Conservation (phyloP, 768 basidiomycete species). For the Leccinum disarticulatum region DNA sequence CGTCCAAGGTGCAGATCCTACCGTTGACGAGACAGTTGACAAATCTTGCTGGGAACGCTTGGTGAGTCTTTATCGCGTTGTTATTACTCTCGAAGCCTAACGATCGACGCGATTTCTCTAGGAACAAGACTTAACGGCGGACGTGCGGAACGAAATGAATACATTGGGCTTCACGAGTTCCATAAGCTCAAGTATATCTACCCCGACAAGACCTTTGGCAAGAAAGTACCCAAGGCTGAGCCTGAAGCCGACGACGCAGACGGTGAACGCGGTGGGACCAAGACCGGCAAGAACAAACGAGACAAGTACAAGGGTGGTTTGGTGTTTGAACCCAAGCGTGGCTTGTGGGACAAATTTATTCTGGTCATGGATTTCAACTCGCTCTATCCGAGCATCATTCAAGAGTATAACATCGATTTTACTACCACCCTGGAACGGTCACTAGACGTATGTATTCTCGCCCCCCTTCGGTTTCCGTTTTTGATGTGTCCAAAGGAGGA, state of each 20-base stretch:
- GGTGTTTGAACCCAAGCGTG: slow-evolving; percentile 94
- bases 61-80: slow-evolving; percentile 49
- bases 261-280: slow-evolving; percentile 42
- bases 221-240: slow-evolving; percentile 58
- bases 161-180: slow-evolving; percentile 97
- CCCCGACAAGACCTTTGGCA: slow-evolving; percentile 90
- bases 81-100: background rate
- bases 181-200: slow-evolving; percentile 94
- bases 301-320: slow-evolving; percentile 99
- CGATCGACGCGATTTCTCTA: slow-evolving; percentile 29
- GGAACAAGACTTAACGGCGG: slow-evolving; percentile 98
- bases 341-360: slow-evolving; percentile 95
- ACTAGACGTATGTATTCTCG: slow-evolving; percentile 44
- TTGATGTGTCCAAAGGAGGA: slow-evolving; percentile 39
- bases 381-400: slow-evolving; percentile 97
- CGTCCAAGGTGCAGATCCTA: slow-evolving; percentile 89
- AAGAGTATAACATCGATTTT: slow-evolving; percentile 99
- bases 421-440: slow-evolving; percentile 82
- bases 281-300: slow-evolving; percentile 63
- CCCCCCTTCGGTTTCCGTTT: background rate
- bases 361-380: slow-evolving; percentile 99
- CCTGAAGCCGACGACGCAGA: slow-evolving; percentile 55
- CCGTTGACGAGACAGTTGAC: slow-evolving; percentile 93
- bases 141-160: slow-evolving; percentile 98
- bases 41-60: slow-evolving; percentile 94